Conservation (phyloP, 208 protist species). For the Leishmania braziliensis region DNA sequence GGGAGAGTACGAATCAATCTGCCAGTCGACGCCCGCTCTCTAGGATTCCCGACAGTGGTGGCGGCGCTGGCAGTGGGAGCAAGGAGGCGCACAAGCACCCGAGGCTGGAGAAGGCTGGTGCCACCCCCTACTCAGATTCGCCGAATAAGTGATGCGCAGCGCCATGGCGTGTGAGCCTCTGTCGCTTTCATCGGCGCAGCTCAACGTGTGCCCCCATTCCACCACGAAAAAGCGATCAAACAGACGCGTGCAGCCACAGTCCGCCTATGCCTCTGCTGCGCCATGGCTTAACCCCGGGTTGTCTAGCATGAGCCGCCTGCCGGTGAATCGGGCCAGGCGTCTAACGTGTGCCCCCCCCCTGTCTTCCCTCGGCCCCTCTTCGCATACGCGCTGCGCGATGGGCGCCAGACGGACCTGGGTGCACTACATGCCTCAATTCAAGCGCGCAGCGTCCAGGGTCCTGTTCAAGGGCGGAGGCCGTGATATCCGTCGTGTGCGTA, state of each 20-base stretch:
- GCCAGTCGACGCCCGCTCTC: not conserved
- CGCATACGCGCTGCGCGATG: no score
- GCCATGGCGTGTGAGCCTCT: not conserved
- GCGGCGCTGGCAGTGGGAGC: not conserved
- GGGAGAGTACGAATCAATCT: not conserved
- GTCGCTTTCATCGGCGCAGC: no score
- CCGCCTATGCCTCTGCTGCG: not conserved
- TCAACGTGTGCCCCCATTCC: no score
- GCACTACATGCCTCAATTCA: no score
- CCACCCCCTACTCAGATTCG: not conserved
- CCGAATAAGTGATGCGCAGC: not conserved
- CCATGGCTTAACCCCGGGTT: not conserved
- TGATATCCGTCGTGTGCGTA: no score
- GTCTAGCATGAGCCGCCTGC: not conserved
- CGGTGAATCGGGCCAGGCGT: not conserved
- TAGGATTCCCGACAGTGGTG: not conserved
- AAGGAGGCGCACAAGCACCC: not conserved
- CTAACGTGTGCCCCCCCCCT: not conserved
- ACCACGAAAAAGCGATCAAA: no score
- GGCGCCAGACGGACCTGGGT: no score
- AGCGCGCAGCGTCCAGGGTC: no score
- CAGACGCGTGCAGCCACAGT: no score
- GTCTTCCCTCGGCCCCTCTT: not conserved
- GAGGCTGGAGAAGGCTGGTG: not conserved
- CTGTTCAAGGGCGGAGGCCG: no score